Base-by-base conservation (phyloP, 2,329 filamentous ascomycete genomes). In the Fusarium sp. region DNA sequence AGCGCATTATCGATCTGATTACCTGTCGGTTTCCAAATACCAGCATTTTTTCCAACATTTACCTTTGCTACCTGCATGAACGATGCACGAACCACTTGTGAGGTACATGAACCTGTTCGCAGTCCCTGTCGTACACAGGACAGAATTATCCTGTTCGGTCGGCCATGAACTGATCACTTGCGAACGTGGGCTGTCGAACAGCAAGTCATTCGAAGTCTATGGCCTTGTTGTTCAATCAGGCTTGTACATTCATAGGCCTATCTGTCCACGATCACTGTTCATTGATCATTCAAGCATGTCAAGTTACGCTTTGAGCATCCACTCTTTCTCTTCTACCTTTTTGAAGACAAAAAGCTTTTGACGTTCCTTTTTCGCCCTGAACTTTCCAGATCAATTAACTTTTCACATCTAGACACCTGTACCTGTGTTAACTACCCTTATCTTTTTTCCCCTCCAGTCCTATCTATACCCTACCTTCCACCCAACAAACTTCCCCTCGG, bases 1-100 rank as follows among this genome's bases (percentile, higher is more conserved):
- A 64, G 53, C 31, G 55, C 38, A 45, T 57, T 55, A 55, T 57
- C 42, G 61, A 65, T 64, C 46, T 70, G 67, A 73, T 57, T 67
- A 58, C 65, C 53, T 68, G 57, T 62, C 51, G 62, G 26, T 34
- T 54, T 54, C 60, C 36, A 70, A 64, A 65, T 67, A 53, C 40
- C 43, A 62, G 47, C 36, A 22, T 46, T 44, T 53, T 39, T 10
- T 28, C 31, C 36, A 47, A 14, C 43, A 34, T 34, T 40, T 24
- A 21, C 6, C 34, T 40, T 24, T 21, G 6, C 34, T 15, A 36
- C 17, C 6, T 36, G 19, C 34, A 22, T 44, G 36, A 39, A 40
- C 28, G 21, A 5, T 14, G 39, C 31, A 19, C 36, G 34, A 31
- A 33, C 33, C 13, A 5, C 19, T 39, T 26, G 34, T 65, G 42